Conservation (phyloP, 352 stramenopile genomes). For the Phytophthora ohioensis region DNA sequence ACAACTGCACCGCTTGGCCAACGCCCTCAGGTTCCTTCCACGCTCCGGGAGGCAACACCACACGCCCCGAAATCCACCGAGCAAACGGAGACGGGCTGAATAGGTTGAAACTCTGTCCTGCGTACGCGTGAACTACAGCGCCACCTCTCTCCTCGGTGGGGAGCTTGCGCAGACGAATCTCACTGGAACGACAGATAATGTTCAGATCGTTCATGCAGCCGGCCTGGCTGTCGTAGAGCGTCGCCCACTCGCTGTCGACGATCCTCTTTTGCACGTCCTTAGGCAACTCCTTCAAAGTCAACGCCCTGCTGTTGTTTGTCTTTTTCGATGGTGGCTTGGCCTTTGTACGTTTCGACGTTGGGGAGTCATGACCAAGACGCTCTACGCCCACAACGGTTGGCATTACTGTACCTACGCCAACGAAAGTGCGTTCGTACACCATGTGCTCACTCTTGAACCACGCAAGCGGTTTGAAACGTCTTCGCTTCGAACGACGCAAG, state of each 20-base stretch:
- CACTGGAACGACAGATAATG: conserved; percentile 76
- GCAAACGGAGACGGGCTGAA: conserved; percentile 70
- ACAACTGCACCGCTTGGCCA: conserved; percentile 94
- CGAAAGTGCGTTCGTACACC: conserved; percentile 85
- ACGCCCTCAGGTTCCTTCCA: conserved; percentile 97
- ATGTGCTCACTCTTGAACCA: conserved; percentile 92
- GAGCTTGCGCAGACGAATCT: conserved; percentile 81
- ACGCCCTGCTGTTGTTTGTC: conserved; percentile 45
- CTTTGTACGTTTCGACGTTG: conserved; percentile 54
- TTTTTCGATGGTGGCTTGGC: conserved; percentile 46
- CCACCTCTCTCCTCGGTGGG: conserved; percentile 61
- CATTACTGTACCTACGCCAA: conserved; percentile 83
- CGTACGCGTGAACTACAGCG: conserved; percentile 58
- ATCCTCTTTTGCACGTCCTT: conserved; percentile 63
- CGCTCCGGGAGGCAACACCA: conserved; percentile 92
- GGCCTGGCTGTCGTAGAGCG: conserved; percentile 68
- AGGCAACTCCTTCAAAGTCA: conserved; percentile 58
- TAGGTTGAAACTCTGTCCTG: conserved; percentile 91
- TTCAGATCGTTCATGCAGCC: conserved; percentile 80
- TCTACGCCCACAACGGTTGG: conserved; percentile 82
- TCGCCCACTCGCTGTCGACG: conserved; percentile 76
- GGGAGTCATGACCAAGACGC: conserved; percentile 64
- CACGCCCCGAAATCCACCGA: conserved; percentile 91
- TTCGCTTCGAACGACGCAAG: conserved; percentile 79
- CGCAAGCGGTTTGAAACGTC: conserved; percentile 84